These are phyloP conservation scores for Erodium maritimum DNA, from an alignment of 345 rosid species.

Conservation along the genomic window DNA sequence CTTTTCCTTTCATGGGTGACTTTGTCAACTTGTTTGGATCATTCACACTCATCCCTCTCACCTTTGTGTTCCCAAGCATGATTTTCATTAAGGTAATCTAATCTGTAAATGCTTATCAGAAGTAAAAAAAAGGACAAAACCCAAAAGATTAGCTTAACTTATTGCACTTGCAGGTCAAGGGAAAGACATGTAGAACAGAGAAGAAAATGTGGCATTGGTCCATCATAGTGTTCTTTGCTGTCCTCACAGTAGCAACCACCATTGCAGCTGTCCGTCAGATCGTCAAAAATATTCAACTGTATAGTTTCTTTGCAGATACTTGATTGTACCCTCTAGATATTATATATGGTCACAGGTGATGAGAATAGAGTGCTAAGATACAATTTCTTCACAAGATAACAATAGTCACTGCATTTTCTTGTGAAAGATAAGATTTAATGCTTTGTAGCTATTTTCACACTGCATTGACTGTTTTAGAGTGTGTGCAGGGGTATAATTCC, in stretches of 20 bases:
- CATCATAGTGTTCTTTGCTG: slow-evolving; percentile 11
- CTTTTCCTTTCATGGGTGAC: slow-evolving; percentile 33
- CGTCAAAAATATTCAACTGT: slow-evolving; percentile 6
- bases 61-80: slow-evolving; percentile 23
- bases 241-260: slow-evolving; percentile 15
- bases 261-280: slow-evolving; percentile 13
- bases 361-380: too few species aligned
- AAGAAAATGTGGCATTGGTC: slow-evolving; percentile 21
- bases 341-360: too few species aligned
- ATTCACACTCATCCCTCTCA: slow-evolving; percentile 19
- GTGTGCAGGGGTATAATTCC: too few species aligned
- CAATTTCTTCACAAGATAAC: neutral
- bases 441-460: too few species aligned
- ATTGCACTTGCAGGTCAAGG: slow-evolving; percentile 10
- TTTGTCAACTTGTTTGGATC: slow-evolving; percentile 25
- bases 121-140: neutral
- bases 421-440: neutral
- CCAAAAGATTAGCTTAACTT: neutral
- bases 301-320: slow-evolving; percentile 17
- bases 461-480: too few species aligned
- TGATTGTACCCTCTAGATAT: neutral
- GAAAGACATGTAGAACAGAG: slow-evolving; percentile 10
- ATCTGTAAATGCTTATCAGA: neutral
- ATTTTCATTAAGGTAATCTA: slow-evolving; percentile 18
- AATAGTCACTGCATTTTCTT: neutral